Conservation (phyloP, 2,329 filamentous ascomycete species). For the Byssothecium circinans region DNA sequence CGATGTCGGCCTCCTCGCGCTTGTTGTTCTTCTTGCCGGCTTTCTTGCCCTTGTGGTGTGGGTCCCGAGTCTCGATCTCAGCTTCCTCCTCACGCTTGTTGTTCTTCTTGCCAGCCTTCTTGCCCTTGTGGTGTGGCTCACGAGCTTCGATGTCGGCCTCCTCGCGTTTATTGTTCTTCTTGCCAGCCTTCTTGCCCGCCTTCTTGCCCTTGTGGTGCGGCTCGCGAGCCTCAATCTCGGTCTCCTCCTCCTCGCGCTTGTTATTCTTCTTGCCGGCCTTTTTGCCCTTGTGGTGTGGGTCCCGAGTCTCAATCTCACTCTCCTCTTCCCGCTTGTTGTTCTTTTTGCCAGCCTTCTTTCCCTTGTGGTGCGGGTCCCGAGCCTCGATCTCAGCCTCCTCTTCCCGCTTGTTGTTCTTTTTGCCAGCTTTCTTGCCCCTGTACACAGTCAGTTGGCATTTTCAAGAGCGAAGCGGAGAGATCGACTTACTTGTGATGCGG, state of each 20-base stretch:
- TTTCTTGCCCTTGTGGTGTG: constrained; percentile 2
- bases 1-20: background rate
- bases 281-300: constrained; percentile 7
- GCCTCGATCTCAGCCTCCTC: background rate
- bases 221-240: constrained; percentile 5
- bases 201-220: constrained; percentile 8
- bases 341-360: constrained; percentile 14
- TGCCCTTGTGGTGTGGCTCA: constrained; percentile 7
- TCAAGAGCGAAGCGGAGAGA: no score
- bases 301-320: constrained; percentile 3
- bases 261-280: background rate
- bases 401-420: constrained; percentile 5
- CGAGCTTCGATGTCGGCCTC: constrained; percentile 3
- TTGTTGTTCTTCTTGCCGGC: no score
- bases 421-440: constrained; percentile 9
- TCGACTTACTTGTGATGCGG: no score
- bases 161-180: constrained; percentile 6
- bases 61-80: background rate
- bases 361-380: constrained; percentile 8
- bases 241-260: constrained; percentile 4
- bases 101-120: background rate
- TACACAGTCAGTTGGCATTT: background rate
- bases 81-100: background rate
- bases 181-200: constrained; percentile 12
- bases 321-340: constrained; percentile 4